Evolutionary conservation across 1,139 yeast species (phyloP), one percentile per base, ranked within the genome.

Genomic region (Pichia sp.): DNA sequence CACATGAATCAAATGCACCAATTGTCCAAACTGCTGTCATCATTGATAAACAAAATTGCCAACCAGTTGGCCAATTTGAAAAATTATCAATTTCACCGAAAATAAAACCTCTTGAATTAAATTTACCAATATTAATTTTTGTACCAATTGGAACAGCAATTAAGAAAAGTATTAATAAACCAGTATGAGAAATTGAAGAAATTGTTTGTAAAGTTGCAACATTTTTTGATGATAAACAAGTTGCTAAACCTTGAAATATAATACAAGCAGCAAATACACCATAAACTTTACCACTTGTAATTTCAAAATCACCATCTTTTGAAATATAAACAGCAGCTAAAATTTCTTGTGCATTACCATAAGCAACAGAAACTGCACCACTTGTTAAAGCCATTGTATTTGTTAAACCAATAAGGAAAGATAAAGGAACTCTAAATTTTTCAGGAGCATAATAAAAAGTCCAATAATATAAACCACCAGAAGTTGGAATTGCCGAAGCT

Each of bases 1-100:
- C 80, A 56, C 84, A 81, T 5, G 85, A 77, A 62, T 83, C 90
- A 60, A 81, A 83, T 0, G 86, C 81, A 54, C 82, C 81, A 57
- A 79, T 78, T 18, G 81, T 76, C 84, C 84, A 79, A 45, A 77
- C 76, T 1, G 85, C 82, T 2, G 86, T 81, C 74, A 81, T 74
- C 76, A 83, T 75, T 28, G 81, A 71, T 45, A 78, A 61, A 56
- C 77, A 63, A 60, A 78, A 79, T 41, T 80, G 74, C 84, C 86
- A 83, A n/a, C 87, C 89, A 25, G 67, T 65, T 11, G 78, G 70
- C 84, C 88, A 85, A 42, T 70, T 74, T 33, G 83, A 69, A 39
- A 65, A 66, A 60, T 82, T 82, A 40, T 75, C 71, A 44, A 74
- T 72, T 47, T 74, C 66, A 27, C 81, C 79, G 63, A 83, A 85